A percentile compares a stretch with the other conserved stretches of the same genome.
These are phyloP conservation scores for Piloderma croceum DNA, from an alignment of 768 basidiomycete genomes.

Conservation along the genomic window DNA sequence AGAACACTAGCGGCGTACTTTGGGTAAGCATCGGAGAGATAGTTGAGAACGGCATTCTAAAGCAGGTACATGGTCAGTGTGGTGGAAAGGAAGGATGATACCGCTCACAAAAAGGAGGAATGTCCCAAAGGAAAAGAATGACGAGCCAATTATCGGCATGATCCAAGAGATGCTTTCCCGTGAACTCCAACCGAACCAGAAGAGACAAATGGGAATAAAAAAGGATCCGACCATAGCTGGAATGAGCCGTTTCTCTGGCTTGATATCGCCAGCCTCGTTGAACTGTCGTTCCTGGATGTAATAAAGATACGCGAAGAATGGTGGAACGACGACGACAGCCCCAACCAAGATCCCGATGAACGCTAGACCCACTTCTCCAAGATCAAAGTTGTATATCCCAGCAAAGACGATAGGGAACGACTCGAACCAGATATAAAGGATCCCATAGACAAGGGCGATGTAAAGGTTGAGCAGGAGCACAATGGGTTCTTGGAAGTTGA, in stretches of 20 bases:
- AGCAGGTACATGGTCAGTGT: too few relatives aligned
- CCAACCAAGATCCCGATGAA: not conserved
- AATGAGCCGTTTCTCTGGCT: not conserved
- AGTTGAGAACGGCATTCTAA: too few relatives aligned
- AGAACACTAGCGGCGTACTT: conserved; percentile 35
- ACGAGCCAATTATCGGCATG: not conserved
- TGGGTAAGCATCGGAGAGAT: conserved; percentile 36
- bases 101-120: too few relatives aligned
- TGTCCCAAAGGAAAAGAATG: too few relatives aligned
- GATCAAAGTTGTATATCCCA: not conserved
- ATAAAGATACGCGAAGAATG: not conserved
- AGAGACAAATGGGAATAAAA: not conserved
- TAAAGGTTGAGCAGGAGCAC: not conserved
- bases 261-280: not conserved
- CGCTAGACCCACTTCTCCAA: not conserved
- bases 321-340: not conserved
- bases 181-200: not conserved
- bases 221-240: not conserved
- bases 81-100: too few relatives aligned
- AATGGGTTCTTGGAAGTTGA: not conserved
- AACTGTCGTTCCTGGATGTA: not conserved
- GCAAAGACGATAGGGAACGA: not conserved
- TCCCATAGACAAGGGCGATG: not conserved
- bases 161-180: not conserved
- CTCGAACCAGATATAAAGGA: not conserved